Base-by-base conservation (phyloP, 306 rosid genomes). In the Biancaea sappan region DNA sequence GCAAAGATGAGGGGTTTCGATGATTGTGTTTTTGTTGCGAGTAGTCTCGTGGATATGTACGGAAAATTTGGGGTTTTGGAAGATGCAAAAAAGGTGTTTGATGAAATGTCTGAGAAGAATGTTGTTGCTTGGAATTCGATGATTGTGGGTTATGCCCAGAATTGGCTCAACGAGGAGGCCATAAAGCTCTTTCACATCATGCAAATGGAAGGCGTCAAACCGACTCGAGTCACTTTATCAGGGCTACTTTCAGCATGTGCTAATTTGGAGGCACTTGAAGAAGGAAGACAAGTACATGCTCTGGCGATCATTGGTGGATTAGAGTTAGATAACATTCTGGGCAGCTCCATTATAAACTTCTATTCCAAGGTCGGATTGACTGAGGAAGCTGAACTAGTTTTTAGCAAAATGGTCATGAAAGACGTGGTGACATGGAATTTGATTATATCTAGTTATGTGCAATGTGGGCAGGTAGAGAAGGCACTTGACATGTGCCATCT, bases 371-470 rank as follows among this genome's bases (percentile, higher is more conserved):
- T 88, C 56, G 90, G 97, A 69, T 75, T 89, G 81, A 53, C 88
- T 57, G 88, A 91, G 75, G 88, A 88, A 68, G 92, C 87, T 37
- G 89, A 86, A 75, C 68, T 77, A 32, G 86, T 85, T 57, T 93
- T 91, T 62, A 32, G 78, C 75, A 70, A 18, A 73, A 84, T 89
- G 72, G 25, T 52, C 57, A 56, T 57, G 79, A 93, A 79, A 81
- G 97, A 93, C 80, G 86, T 38, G 72, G 97, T 89, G 71, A 85
- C 92, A 9, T 91, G 97, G 97, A 93, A 94, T 83, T 78, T 88
- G 86, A 81, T 89, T 71, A 77, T 89, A 69, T 88, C 94, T 21
- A 88, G 92, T 50, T 91, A 88, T 56, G 86, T 81, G 43, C 86
- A 81, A 18, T 73, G 18, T 71, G 93, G 96, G 53, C 71, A 62